Conservation (phyloP, 495 filamentous ascomycete species). For the Aspergillus cristatus region DNA sequence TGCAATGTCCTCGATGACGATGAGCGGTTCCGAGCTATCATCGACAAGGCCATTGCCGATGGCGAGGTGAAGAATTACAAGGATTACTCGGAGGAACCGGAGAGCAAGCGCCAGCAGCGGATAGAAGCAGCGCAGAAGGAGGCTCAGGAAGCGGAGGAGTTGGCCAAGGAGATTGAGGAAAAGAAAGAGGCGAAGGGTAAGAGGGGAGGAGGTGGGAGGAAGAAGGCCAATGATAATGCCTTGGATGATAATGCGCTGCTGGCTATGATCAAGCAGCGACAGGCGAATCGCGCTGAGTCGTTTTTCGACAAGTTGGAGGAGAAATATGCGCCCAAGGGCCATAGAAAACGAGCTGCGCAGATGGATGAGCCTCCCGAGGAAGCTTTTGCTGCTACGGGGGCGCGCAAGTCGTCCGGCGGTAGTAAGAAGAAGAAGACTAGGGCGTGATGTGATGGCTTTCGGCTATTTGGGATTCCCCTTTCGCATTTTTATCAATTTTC, state of each 20-base stretch:
- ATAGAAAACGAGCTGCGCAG: slow-evolving; percentile 21
- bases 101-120: slow-evolving; percentile 52
- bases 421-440: slow-evolving; percentile 34
- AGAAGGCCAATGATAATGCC: slow-evolving; percentile 15
- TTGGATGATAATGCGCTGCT: slow-evolving; percentile 38
- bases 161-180: slow-evolving; percentile 61
- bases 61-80: slow-evolving; percentile 55
- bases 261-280: slow-evolving; percentile 49
- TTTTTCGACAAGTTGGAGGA: slow-evolving; percentile 64
- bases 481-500: slow-evolving; percentile 3
- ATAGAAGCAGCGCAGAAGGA: slow-evolving; percentile 56
- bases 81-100: slow-evolving; percentile 62
- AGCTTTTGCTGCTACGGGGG: slow-evolving; percentile 20
- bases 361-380: slow-evolving; percentile 23
- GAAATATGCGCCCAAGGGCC: slow-evolving; percentile 49
- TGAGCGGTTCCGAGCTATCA: slow-evolving; percentile 66
- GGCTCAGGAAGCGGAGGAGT: slow-evolving; percentile 60
- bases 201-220: slow-evolving; percentile 17
- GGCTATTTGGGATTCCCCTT: too few species aligned
- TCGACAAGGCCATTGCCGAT: slow-evolving; percentile 68
- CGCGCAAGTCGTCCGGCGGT: slow-evolving; percentile 7
- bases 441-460: slow-evolving; percentile 23
- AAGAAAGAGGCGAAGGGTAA: slow-evolving; percentile 26
- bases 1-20: slow-evolving; percentile 81
- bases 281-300: slow-evolving; percentile 36